Conservation (phyloP, 192 early-diverging fungal species). For the Coemansia asiatica region DNA sequence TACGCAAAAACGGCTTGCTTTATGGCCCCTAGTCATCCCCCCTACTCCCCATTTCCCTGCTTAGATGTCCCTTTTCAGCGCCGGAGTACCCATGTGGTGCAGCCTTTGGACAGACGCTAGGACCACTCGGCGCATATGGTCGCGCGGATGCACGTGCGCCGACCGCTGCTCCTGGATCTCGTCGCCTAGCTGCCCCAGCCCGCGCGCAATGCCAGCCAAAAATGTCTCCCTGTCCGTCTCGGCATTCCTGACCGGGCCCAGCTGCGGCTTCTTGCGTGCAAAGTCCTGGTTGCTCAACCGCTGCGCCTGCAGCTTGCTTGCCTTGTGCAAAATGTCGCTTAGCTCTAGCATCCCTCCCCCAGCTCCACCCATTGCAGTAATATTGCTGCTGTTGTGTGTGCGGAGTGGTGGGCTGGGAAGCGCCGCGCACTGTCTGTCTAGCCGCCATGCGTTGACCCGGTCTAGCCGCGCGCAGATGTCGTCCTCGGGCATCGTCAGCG, state of each 20-base stretch:
- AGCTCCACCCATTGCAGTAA: not conserved
- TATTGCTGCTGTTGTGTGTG: constrained; percentile 1
- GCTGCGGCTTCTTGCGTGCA: constrained; percentile 13
- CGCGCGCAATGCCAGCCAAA: constrained; percentile 22
- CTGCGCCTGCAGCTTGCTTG: constrained; percentile 24
- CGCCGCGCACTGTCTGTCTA: constrained; percentile 32
- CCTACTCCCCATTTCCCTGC: too few relatives aligned
- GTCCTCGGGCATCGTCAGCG: constrained; percentile 9
- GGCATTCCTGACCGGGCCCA: not conserved
- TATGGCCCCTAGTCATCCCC: too few relatives aligned
- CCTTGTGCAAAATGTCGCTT: constrained; percentile 36
- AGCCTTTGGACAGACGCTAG: constrained; percentile 27
- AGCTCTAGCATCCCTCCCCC: constrained; percentile 19
- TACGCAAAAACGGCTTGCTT: too few relatives aligned
- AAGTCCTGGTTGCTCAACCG: constrained; percentile 44
- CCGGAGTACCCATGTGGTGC: constrained; percentile 10
- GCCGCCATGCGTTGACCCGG: constrained; percentile 25
- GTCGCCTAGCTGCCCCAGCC: constrained; percentile 8
- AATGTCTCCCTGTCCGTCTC: constrained; percentile 24
- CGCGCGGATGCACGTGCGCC: constrained; percentile 29
- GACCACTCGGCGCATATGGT: constrained; percentile 34
- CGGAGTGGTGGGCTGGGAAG: not conserved
- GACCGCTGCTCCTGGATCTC: not conserved
- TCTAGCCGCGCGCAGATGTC: constrained; percentile 38
- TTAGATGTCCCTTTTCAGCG: too few relatives aligned